phyloP scores from a whole-genome alignment of 2,329 filamentous ascomycete species.

The Alternaria longipes region DNA sequence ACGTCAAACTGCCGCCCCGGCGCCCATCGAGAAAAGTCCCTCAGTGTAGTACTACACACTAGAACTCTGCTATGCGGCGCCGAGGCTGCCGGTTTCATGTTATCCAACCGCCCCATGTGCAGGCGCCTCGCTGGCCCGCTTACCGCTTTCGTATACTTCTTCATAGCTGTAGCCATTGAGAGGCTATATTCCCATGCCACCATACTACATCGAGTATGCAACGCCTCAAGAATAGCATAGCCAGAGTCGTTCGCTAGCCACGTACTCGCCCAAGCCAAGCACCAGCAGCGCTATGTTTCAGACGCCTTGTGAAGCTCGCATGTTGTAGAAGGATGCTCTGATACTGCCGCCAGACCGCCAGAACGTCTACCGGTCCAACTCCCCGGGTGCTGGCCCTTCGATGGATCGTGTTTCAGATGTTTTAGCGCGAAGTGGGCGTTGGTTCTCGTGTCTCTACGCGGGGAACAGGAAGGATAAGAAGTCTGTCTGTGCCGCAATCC shows the following conservation, averaged over 20 bases:
- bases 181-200: slow-evolving; percentile 21
- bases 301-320: slow-evolving; percentile 41
- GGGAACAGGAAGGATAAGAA: slow-evolving; percentile 47
- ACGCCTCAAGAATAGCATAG: slow-evolving; percentile 36
- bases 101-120: slow-evolving; percentile 47
- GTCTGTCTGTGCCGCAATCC: slow-evolving; percentile 48
- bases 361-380: slow-evolving; percentile 31
- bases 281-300: slow-evolving; percentile 48
- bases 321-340: slow-evolving; percentile 36
- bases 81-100: slow-evolving; percentile 47
- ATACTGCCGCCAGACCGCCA: slow-evolving; percentile 41
- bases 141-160: slow-evolving; percentile 36
- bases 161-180: slow-evolving; percentile 41
- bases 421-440: slow-evolving; percentile 48
- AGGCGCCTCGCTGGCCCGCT: slow-evolving; percentile 45
- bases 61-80: slow-evolving; percentile 24
- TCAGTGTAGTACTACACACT: slow-evolving; percentile 21
- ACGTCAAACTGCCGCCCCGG: slow-evolving; percentile 46
- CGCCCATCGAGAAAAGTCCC: slow-evolving; percentile 11
- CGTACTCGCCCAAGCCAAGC: slow-evolving; percentile 44
- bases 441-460: slow-evolving; percentile 45
- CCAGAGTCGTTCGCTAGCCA: slow-evolving; percentile 36
- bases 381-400: slow-evolving; percentile 34
- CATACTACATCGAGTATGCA: slow-evolving; percentile 29
- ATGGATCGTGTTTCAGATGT: slow-evolving; percentile 53